Percentiles rank a stretch among this genome's conserved stretches.
These are phyloP conservation scores for Penicillium sp. DNA, from an alignment of 2,329 filamentous ascomycete genomes.

Conservation along the genomic window DNA sequence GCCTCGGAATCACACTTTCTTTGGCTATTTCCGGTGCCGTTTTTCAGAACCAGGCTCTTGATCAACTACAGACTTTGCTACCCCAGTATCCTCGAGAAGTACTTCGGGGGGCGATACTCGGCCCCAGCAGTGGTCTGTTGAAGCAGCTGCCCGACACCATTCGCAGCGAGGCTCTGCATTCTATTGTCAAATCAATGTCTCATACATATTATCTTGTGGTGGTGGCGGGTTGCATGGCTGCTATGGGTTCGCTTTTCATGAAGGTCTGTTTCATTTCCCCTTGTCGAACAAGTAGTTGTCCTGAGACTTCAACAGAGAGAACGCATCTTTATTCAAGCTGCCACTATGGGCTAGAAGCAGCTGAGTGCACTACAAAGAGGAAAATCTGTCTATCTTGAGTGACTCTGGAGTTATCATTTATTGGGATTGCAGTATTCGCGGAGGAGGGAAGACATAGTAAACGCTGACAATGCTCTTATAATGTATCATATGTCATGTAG, in stretches of 20 bases:
- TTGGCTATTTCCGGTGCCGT: conserved; percentile 24
- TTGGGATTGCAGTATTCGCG: not conserved
- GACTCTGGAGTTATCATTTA: not conserved
- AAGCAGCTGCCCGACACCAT: not conserved
- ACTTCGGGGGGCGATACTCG: conserved; percentile 15
- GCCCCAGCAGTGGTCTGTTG: conserved; percentile 5
- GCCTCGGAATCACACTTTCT: conserved; percentile 17
- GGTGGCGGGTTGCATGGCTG: conserved; percentile 24
- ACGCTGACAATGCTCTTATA: not conserved
- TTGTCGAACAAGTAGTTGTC: no score
- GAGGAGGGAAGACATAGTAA: not conserved
- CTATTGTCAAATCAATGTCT: conserved; percentile 22
- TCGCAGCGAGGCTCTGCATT: conserved; percentile 11
- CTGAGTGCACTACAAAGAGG: not conserved
- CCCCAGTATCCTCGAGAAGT: conserved; percentile 1
- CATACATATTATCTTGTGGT: conserved; percentile 25
- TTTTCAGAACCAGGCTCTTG: conserved; percentile 19
- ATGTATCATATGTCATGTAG: not conserved
- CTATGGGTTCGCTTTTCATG: conserved; percentile 19
- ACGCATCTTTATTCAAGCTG: conserved; percentile 15
- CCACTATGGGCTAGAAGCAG: not conserved
- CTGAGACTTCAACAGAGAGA: conserved; percentile 11
- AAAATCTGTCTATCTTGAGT: not conserved
- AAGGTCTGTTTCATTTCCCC: conserved; percentile 12
- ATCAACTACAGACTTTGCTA: conserved; percentile 10